Evolutionary conservation across 139 green algal species (phyloP), one percentile per base, ranked within the genome.

Genomic region (Trebouxia sp.): DNA sequence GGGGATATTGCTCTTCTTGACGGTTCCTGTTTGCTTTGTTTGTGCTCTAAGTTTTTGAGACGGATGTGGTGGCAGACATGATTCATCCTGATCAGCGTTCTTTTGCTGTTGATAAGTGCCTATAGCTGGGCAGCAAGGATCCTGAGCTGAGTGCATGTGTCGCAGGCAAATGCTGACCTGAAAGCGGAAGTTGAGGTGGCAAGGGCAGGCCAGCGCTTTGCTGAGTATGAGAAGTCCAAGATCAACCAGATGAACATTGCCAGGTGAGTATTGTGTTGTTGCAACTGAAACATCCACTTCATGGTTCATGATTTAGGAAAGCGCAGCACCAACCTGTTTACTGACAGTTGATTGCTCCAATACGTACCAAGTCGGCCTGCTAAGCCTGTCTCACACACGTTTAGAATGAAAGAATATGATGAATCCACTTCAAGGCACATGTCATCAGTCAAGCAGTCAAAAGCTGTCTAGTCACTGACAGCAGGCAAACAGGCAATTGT

Each of bases 81-180:
- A 6, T 12, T 56, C 48, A 56, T 15, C n/a, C n/a, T n/a, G n/a
- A n/a, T n/a, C n/a, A n/a, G n/a, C n/a, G n/a, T n/a, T n/a, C n/a
- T n/a, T n/a, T n/a, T n/a, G n/a, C n/a, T n/a, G n/a, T 56, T 56
- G 14, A 3, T 22, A 58, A 22, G 50, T 22, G 20, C 22, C 20
- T 6, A 58, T 26, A 9, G 50, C 50, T 28, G 50, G 50, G 50
- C 22, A 58, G 50, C 50, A 58, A 3, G 20, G 22, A 22, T 17
- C 3, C 22, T 2, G 50, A 22, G 50, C 50, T 58, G 50, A 58
- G 26, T 28, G 50, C 1, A 17, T 10, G n/a, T 12, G 9, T 28
- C 55, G 69, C 41, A 77, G 69, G 69, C 42, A 12, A 77, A 77
- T n/a, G n/a, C 43, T 26, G 69, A 77, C 24, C 69, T 77, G 41